Base-by-base conservation (phyloP, 140 eudicot species). In the Stevia rebaudiana region DNA sequence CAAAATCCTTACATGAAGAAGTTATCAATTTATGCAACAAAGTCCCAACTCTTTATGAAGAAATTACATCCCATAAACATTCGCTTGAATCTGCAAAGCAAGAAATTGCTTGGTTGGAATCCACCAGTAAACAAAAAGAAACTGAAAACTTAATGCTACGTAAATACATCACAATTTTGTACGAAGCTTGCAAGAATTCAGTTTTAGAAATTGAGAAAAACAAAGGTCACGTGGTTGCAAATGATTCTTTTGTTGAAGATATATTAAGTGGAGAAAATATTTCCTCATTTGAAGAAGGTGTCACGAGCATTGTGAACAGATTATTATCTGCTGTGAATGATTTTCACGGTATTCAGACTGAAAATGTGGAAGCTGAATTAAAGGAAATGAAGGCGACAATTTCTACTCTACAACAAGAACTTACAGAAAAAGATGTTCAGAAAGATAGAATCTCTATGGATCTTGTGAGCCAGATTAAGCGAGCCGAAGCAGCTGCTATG, bases 361-460 rank as follows among this genome's bases (percentile, higher is more conserved):
- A 82, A 54, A 71, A 46, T 69, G 28, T 58, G 52, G 96, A 85
- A 69, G 78, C 33, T 30, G 47, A 71, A 55, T 72, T 74, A 56
- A 87, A 69, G 79, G 96, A 91, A 67, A 67, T 85, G 87, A 87
- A 82, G 70, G 71, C 54, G 55, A 74, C 84, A 25, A 67, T 91
- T 36, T 63, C 82, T 40, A 79, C 67, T 70, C 60, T 91, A 71
- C 98, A 87, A 78, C 87, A 83, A 63, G 95, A 87, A 69, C 82
- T 91, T 25, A 95, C 83, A 42, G 96, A 87, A 71, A 91, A 91
- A 78, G 95, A 84, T 67, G 80, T 83, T 67, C 89, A 91, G 70
- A 81, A 79, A 33, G 98, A 91, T 41, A 86, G 77, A 73, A 85
- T 82, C 0, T 85, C 82, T 77, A 74, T 71, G 76, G 96, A 91